A percentile compares a stretch with the other conserved stretches of the same genome.
These are phyloP conservation scores for Myriosclerotinia duriaeana DNA, from an alignment of 2,329 filamentous ascomycete species.

Conservation along the genomic window DNA sequence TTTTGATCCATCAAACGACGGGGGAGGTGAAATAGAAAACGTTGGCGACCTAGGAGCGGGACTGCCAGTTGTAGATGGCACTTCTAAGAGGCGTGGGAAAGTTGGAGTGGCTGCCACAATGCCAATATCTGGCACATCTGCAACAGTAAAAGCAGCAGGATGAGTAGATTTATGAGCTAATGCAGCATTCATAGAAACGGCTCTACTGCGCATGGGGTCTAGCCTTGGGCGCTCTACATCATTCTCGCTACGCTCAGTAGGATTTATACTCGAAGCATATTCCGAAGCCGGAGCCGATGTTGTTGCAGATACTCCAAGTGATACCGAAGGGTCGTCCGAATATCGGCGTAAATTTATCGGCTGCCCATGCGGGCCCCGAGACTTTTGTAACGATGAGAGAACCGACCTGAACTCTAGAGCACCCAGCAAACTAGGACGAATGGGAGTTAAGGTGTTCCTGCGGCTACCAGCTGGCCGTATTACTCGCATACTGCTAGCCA, in stretches of 20 bases:
- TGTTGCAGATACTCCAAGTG: slow-evolving; percentile 45
- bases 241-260: slow-evolving; percentile 34
- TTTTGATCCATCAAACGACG: slow-evolving; percentile 26
- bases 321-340: slow-evolving; percentile 54
- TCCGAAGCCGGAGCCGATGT: slow-evolving; percentile 43
- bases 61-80: slow-evolving; percentile 32
- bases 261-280: slow-evolving; percentile 45
- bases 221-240: slow-evolving; percentile 22
- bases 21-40: slow-evolving; percentile 36
- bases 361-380: slow-evolving; percentile 71
- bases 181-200: slow-evolving; percentile 40
- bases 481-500: slow-evolving; percentile 91
- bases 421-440: slow-evolving; percentile 88
- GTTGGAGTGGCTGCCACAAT: slow-evolving; percentile 45
- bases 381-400: slow-evolving; percentile 79
- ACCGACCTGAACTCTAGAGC: slow-evolving; percentile 92
- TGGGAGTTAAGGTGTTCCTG: slow-evolving; percentile 76
- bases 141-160: slow-evolving; percentile 34
- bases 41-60: slow-evolving; percentile 43
- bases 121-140: slow-evolving; percentile 38
- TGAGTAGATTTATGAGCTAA: slow-evolving; percentile 25
- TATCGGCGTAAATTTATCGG: slow-evolving; percentile 68
- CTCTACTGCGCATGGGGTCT: slow-evolving; percentile 32
- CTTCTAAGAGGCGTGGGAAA: slow-evolving; percentile 40
- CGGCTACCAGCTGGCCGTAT: slow-evolving; percentile 64